Evolutionary conservation across 768 basidiomycete genomes (phyloP), one percentile per base, ranked within the genome.

Genomic region (Macrocybe gigantea): DNA sequence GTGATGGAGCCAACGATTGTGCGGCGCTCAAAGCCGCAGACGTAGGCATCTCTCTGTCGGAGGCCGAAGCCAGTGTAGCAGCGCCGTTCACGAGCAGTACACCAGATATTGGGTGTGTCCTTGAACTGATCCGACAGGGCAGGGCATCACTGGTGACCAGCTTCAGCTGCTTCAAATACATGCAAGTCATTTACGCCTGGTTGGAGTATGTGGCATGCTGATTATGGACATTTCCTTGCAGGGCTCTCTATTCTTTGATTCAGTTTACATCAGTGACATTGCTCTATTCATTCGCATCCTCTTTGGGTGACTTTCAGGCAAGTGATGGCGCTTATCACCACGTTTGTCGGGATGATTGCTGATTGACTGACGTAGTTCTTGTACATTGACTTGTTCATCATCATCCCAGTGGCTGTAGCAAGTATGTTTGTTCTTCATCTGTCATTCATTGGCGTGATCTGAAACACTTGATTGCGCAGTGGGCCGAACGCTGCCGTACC

Each of bases 131-230:
- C 70, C 92, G 86, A 59, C 95, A 99, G 61, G 96, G 96, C 6
- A 77, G 96, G 38, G 91, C 93, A 6, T 95, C 96, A 1, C 73
- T 99, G 45, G 95, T 96, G 45, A 98, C 96, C 1, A 95, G 93
- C 64, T 99, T 99, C 68, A 94, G 93, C 55, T 98, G 95, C 69
- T 99, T 99, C 82, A 99, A 99, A 67, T 99, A 97, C 60, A 99
- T 99, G 95, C 94, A 57, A 65, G 90, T 73, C 33, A n/a, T 29
- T 11, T 32, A 14, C 39, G 10, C 36, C 33, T 36, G 31, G 40
- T 14, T 37, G 43, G 14, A n/a, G 8, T 11, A 39, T 11, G n/a
- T 44, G 31, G 32, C 15, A 39, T 29, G 15, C 5, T 30, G 33
- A 56, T 53, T 37, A 62, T 44, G 43, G 45, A 46, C 39, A 37